Evolutionary conservation across 2,329 filamentous ascomycete genomes (phyloP).

Genomic region (Diaporthe sp.): DNA sequence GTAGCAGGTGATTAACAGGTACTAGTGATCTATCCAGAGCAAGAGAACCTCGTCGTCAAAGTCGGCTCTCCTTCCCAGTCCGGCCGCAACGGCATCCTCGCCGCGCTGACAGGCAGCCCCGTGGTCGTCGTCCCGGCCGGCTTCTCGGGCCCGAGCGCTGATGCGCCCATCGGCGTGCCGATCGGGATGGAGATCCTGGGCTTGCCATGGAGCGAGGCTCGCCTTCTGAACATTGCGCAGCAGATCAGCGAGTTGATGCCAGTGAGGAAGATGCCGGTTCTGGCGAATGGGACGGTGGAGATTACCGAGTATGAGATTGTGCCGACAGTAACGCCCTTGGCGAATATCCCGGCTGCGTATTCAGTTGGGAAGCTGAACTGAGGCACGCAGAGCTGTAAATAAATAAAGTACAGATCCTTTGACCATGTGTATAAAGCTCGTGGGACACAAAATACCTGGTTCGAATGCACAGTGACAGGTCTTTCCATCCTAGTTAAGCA

Average conservation of each 20-base stretch:
- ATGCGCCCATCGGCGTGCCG: constrained; percentile 70
- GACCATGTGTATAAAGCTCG: background rate
- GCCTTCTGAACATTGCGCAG: constrained; percentile 67
- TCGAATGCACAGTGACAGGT: background rate
- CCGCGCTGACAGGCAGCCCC: constrained; percentile 56
- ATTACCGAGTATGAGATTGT: constrained; percentile 57
- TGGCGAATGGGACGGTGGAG: constrained; percentile 39
- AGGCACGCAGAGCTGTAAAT: background rate
- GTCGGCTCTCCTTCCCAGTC: constrained; percentile 69
- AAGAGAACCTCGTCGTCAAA: constrained; percentile 73
- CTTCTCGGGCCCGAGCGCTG: constrained; percentile 62
- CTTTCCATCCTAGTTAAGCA: background rate
- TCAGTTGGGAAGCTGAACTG: constrained; percentile 58
- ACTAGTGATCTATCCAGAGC: constrained; percentile 72
- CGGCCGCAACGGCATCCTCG: constrained; percentile 66
- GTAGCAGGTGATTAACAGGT: no score
- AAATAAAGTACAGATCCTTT: background rate
- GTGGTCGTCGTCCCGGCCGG: constrained; percentile 65
- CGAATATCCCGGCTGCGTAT: constrained; percentile 60
- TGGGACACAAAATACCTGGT: background rate
- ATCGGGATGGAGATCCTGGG: constrained; percentile 77
- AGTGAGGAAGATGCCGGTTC: constrained; percentile 59
- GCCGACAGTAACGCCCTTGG: constrained; percentile 59
- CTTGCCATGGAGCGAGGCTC: constrained; percentile 66
- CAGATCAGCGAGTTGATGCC: constrained; percentile 61